Conservation (phyloP, 345 rosid genomes). For the Rubroshorea leprosula region DNA sequence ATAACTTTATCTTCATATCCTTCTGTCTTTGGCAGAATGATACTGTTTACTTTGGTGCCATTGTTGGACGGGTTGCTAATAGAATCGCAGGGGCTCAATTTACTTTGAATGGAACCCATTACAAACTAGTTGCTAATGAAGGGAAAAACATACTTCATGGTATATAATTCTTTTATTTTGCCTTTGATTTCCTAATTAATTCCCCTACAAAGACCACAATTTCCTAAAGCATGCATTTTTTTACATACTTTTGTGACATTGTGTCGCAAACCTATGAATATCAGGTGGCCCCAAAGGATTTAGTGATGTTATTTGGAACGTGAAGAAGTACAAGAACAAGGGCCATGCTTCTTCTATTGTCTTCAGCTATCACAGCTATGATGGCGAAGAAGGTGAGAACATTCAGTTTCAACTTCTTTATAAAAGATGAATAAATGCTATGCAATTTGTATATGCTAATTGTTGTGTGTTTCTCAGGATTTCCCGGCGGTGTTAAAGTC, state of each 20-base stretch:
- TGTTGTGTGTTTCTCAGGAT: constrained; percentile 41
- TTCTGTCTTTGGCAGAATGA: constrained; percentile 41
- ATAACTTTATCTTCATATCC: too few species aligned
- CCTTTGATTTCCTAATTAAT: not conserved
- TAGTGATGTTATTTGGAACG: constrained; percentile 73
- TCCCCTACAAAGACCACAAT: not conserved
- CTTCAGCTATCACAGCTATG: constrained; percentile 57
- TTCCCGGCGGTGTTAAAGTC: constrained; percentile 62
- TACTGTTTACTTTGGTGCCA: constrained; percentile 54
- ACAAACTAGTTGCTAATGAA: constrained; percentile 63
- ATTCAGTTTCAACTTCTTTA: not conserved
- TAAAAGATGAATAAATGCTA: not conserved
- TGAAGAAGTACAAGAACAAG: constrained; percentile 32
- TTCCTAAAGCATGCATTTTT: not conserved
- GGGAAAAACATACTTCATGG: constrained; percentile 86
- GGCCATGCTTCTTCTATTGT: constrained; percentile 45
- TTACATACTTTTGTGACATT: not conserved
- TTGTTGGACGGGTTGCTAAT: constrained; percentile 83
- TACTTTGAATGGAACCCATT: constrained; percentile 52
- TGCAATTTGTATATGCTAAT: not conserved
- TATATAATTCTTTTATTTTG: constrained; percentile 18
- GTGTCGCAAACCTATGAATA: not conserved
- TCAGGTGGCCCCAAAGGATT: constrained; percentile 77
- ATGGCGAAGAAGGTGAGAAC: constrained; percentile 70
- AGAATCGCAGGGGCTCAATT: constrained; percentile 69